phyloP scores from a whole-genome alignment of 1,139 yeast species.

The Kodamaea alishanica region DNA sequence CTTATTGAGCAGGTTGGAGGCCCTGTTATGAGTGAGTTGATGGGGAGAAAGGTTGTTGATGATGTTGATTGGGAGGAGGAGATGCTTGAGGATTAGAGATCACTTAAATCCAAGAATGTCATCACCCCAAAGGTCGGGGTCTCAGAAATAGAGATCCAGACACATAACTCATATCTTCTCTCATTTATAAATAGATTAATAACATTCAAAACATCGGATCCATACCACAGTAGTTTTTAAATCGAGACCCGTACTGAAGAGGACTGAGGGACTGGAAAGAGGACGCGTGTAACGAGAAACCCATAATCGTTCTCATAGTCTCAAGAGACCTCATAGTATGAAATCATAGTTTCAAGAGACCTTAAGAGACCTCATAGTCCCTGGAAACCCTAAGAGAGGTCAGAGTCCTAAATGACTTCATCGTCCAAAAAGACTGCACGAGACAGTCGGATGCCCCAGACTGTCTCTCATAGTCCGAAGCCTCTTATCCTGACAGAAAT shows the following conservation, averaged over 20 bases:
- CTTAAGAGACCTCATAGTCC: too few relatives aligned
- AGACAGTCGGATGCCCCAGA: too few relatives aligned
- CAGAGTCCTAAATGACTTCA: too few relatives aligned
- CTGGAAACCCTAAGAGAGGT: too few relatives aligned
- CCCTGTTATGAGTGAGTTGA: conserved; percentile 44
- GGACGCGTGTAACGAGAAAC: too few relatives aligned
- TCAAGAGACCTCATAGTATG: too few relatives aligned
- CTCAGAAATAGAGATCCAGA: conserved; percentile 1
- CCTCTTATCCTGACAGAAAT: too few relatives aligned
- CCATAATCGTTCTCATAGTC: too few relatives aligned
- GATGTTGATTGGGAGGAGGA: conserved; percentile 47
- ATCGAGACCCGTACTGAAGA: neutral
- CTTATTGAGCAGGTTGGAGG: conserved; percentile 60
- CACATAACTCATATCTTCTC: neutral
- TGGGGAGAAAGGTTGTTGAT: conserved; percentile 41
- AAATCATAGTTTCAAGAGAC: too few relatives aligned
- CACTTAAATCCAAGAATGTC: too few relatives aligned
- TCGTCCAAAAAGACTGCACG: too few relatives aligned
- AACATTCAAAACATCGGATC: neutral
- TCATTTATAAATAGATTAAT: neutral
- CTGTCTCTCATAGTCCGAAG: too few relatives aligned
- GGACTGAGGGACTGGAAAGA: neutral
- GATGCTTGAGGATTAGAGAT: conserved; percentile 26
- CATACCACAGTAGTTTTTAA: neutral
- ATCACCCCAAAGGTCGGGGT: neutral